These are phyloP conservation scores for Xylaria intraflava DNA, from an alignment of 495 filamentous ascomycete species.

Conservation along the genomic window DNA sequence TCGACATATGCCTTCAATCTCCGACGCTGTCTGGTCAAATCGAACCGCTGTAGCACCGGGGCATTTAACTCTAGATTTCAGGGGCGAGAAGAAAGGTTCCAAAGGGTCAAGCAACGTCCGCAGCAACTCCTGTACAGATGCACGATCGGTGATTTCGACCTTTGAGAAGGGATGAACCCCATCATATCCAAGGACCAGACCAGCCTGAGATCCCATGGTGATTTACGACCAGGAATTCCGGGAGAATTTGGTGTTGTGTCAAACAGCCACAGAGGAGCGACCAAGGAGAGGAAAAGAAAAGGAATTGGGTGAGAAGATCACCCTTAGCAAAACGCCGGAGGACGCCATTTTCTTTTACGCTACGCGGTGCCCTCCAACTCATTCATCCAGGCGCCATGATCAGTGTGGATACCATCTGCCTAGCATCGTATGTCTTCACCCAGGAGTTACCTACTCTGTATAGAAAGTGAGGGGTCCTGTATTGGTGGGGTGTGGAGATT, in stretches of 20 bases:
- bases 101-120: constrained; percentile 56
- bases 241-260: not conserved
- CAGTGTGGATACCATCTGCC: not conserved
- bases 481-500: constrained; percentile 11
- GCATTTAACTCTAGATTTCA: constrained; percentile 49
- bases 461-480: constrained; percentile 22
- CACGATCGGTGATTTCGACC: constrained; percentile 40
- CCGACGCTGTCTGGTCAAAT: constrained; percentile 68
- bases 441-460: constrained; percentile 13
- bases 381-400: constrained; percentile 1
- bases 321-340: not conserved
- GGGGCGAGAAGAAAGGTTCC: constrained; percentile 55
- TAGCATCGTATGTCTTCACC: too few relatives aligned
- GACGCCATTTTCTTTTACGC: not conserved
- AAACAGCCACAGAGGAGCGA: not conserved
- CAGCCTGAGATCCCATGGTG: constrained; percentile 27
- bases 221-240: not conserved
- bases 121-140: constrained; percentile 53
- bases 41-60: constrained; percentile 60
- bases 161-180: constrained; percentile 44
- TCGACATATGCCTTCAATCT: constrained; percentile 68
- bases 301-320: not conserved
- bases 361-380: not conserved
- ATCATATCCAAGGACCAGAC: constrained; percentile 46
- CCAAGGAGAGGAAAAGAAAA: not conserved